Evolutionary conservation across 805 yeast species (phyloP).

Genomic region (Yamadazyma endophytica): DNA sequence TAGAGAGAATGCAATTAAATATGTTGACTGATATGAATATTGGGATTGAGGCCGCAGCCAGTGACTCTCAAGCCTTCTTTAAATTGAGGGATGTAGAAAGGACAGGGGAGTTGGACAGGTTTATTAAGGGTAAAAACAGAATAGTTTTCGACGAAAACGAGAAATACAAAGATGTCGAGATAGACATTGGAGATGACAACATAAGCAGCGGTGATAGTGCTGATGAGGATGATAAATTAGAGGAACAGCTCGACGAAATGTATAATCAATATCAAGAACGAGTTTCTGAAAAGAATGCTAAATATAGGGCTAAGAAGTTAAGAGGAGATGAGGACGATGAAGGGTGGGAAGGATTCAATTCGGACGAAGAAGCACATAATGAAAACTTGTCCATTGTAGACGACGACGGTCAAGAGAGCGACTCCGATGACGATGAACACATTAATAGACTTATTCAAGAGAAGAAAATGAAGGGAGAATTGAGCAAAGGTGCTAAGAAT

Average conservation of each 20-base stretch:
- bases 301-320: slow-evolving; percentile 61
- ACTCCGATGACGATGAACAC: slow-evolving; percentile 70
- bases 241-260: slow-evolving; percentile 79
- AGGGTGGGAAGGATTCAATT: slow-evolving; percentile 70
- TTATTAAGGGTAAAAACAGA: slow-evolving; percentile 71
- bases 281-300: slow-evolving; percentile 66
- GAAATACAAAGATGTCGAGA: slow-evolving; percentile 51
- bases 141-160: slow-evolving; percentile 60
- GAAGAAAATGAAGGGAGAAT: slow-evolving; percentile 26
- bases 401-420: slow-evolving; percentile 34
- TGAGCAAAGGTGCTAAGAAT: slow-evolving; percentile 31
- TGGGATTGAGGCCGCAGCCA: slow-evolving; percentile 86
- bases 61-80: slow-evolving; percentile 77
- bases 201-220: slow-evolving; percentile 33
- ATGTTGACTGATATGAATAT: slow-evolving; percentile 91
- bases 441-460: slow-evolving; percentile 55
- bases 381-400: slow-evolving; percentile 41
- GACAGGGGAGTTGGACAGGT: slow-evolving; percentile 72
- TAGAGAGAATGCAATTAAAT: slow-evolving; percentile 89
- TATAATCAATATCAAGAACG: slow-evolving; percentile 65
- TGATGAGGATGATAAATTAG: slow-evolving; percentile 63
- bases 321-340: slow-evolving; percentile 76
- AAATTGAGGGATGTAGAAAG: slow-evolving; percentile 81
- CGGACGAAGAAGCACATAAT: slow-evolving; percentile 36
- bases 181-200: slow-evolving; percentile 44